phyloP scores from a whole-genome alignment of 306 rosid genomes.

The Cicer chorassanicum region DNA sequence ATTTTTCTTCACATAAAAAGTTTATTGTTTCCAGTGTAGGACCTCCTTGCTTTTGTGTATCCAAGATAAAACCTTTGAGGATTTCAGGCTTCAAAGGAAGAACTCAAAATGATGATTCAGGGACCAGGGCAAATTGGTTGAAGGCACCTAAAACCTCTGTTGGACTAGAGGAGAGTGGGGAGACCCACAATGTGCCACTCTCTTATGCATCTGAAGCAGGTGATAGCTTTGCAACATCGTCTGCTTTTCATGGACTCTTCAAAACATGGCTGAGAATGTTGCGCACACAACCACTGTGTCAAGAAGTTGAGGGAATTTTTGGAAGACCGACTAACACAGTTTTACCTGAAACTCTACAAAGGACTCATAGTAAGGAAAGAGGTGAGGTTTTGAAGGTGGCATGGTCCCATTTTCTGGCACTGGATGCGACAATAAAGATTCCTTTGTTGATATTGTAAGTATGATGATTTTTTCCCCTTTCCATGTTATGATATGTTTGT shows the following conservation, averaged over 20 bases:
- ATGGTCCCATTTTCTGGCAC: constrained; percentile 66
- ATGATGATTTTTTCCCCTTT: constrained; percentile 29
- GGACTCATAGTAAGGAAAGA: constrained; percentile 53
- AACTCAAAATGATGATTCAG: constrained; percentile 60
- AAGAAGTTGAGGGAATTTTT: constrained; percentile 58
- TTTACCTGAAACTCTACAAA: constrained; percentile 53
- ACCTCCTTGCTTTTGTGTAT: constrained; percentile 61
- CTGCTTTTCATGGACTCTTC: constrained; percentile 70
- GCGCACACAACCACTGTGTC: constrained; percentile 64
- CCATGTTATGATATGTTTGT: constrained; percentile 25
- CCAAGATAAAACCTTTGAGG: constrained; percentile 64
- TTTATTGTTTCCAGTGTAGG: constrained; percentile 81
- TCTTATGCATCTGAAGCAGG: constrained; percentile 70
- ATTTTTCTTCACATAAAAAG: constrained; percentile 43
- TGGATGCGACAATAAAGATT: constrained; percentile 72
- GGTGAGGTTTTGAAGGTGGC: constrained; percentile 54
- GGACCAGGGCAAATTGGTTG: constrained; percentile 63
- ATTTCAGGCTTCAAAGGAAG: constrained; percentile 82
- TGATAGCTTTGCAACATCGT: constrained; percentile 61
- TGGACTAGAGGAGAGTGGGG: constrained; percentile 72
- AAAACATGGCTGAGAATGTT: constrained; percentile 78
- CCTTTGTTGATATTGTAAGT: constrained; percentile 90
- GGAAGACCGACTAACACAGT: constrained; percentile 52
- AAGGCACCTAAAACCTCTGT: constrained; percentile 70
- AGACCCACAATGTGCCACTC: constrained; percentile 71